These are phyloP conservation scores for Zygosaccharomyces rouxii DNA, from an alignment of 805 yeast genomes.

Conservation along the genomic window DNA sequence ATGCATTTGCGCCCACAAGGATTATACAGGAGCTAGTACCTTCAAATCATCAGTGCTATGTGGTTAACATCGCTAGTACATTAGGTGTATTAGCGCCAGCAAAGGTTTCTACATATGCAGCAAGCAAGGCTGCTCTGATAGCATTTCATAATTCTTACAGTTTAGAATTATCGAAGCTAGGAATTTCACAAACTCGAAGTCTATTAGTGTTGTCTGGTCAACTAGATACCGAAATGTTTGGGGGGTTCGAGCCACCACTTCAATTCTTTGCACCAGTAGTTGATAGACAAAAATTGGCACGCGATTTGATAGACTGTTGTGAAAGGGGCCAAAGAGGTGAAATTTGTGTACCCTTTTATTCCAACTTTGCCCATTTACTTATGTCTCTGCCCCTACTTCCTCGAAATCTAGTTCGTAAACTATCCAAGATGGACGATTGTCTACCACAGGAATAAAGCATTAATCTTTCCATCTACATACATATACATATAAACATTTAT, in stretches of 20 bases:
- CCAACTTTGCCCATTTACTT: constrained; percentile 61
- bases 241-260: constrained; percentile 71
- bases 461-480: constrained; percentile 3
- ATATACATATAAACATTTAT: constrained; percentile 8
- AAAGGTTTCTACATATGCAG: constrained; percentile 71
- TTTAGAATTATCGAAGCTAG: constrained; percentile 54
- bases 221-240: constrained; percentile 67
- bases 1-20: constrained; percentile 60
- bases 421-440: constrained; percentile 64
- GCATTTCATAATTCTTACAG: constrained; percentile 81
- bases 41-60: constrained; percentile 54
- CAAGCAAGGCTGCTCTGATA: constrained; percentile 78
- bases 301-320: constrained; percentile 48
- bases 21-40: constrained; percentile 66
- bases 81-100: constrained; percentile 81
- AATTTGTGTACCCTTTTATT: constrained; percentile 68
- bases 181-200: constrained; percentile 55
- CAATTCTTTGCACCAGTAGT: constrained; percentile 74
- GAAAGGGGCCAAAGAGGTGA: constrained; percentile 65
- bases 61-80: constrained; percentile 75
- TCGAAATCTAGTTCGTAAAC: constrained; percentile 36
- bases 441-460: constrained; percentile 23
- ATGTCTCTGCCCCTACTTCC: constrained; percentile 66
- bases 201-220: constrained; percentile 83
- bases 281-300: constrained; percentile 55